Evolutionary conservation across 257 asterid species (phyloP).

Genomic region (Mentha longifolia): DNA sequence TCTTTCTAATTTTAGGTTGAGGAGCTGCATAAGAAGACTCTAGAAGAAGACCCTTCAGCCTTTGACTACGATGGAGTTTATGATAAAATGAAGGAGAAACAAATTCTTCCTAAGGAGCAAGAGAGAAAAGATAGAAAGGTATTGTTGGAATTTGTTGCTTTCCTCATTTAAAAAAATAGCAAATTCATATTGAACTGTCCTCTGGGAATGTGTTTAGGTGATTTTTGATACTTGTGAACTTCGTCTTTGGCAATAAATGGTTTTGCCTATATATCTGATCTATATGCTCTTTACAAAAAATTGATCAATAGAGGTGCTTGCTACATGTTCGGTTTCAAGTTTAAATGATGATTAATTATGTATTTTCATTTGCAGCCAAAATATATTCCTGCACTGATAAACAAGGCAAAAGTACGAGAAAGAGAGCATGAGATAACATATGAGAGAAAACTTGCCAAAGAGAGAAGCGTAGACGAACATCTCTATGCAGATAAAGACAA

Average conservation of each 20-base stretch:
- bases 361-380: conserved; percentile 66
- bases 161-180: conserved; percentile 9
- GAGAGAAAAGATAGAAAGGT: conserved; percentile 84
- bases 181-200: conserved; percentile 6
- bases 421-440: conserved; percentile 78
- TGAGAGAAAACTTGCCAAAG: conserved; percentile 95
- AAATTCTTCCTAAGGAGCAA: conserved; percentile 58
- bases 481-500: conserved; percentile 82
- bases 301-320: neutral
- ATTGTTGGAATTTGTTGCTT: conserved; percentile 22
- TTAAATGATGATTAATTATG: neutral
- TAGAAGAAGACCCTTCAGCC: conserved; percentile 86
- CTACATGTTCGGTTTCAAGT: conserved; percentile 7
- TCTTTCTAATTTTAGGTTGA: conserved; percentile 55
- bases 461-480: conserved; percentile 82
- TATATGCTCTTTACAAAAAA: neutral
- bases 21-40: conserved; percentile 88
- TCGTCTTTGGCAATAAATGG: neutral
- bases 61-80: conserved; percentile 94
- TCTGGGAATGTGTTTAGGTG: conserved; percentile 1
- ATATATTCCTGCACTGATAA: conserved; percentile 63
- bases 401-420: conserved; percentile 84
- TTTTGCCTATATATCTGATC: neutral
- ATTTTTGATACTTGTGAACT: conserved; percentile 1
- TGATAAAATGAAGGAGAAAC: conserved; percentile 85